Conservation (phyloP, 306 rosid genomes). For the Pyrus betulifolia region DNA sequence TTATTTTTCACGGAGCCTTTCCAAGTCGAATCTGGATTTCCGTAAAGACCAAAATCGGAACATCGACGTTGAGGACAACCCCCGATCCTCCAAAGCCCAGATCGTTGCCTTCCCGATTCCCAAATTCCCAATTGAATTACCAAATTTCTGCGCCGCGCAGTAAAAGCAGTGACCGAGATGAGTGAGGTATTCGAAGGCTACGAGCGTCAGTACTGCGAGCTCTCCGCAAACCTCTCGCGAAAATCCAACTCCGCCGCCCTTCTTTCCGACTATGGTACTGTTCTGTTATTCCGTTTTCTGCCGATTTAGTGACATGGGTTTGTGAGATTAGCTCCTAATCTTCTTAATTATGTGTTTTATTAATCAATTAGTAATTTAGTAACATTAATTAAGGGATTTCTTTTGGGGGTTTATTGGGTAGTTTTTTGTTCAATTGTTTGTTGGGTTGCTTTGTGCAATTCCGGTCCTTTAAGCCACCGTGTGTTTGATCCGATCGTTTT, state of each 20-base stretch:
- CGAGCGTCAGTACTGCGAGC: conserved; percentile 92
- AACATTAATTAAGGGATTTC: background rate
- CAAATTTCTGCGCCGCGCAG: background rate
- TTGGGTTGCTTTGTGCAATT: background rate
- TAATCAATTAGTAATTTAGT: background rate
- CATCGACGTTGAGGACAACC: background rate
- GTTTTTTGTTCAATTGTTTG: background rate
- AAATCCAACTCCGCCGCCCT: conserved; percentile 59
- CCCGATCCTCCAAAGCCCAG: background rate
- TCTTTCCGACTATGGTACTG: conserved; percentile 47
- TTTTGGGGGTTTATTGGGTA: background rate
- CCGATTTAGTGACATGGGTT: background rate
- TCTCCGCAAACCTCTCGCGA: conserved; percentile 73
- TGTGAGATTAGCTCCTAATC: background rate
- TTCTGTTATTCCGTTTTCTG: background rate
- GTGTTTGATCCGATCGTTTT: background rate
- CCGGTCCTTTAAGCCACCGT: background rate
- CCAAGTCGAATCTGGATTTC: background rate
- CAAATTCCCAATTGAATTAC: background rate
- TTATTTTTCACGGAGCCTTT: background rate
- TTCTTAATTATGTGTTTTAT: background rate
- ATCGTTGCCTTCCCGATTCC: background rate
- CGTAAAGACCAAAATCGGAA: background rate
- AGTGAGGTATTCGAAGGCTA: conserved; percentile 82
- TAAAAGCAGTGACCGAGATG: conserved; percentile 20